Conservation (phyloP, 1,284 basidiomycete genomes). For the Mycena citricolor region DNA sequence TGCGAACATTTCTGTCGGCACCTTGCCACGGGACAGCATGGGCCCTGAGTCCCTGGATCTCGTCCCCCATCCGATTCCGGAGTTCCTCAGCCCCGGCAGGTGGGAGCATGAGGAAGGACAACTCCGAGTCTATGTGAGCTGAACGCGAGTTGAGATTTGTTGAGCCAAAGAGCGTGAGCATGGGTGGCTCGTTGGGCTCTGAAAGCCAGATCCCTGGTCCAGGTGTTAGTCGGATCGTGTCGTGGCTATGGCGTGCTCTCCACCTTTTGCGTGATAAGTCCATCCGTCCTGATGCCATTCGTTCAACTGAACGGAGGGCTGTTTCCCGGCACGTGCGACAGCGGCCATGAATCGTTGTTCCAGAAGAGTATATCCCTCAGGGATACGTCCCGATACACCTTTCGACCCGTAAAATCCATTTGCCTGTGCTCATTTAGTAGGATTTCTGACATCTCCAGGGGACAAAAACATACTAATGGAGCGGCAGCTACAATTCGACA, state of each 20-base stretch:
- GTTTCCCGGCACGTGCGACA: constrained; percentile 50
- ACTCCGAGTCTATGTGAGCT: constrained; percentile 88
- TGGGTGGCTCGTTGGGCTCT: constrained; percentile 52
- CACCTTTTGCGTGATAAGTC: constrained; percentile 99
- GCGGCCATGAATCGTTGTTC: constrained; percentile 83
- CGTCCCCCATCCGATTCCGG: constrained; percentile 40
- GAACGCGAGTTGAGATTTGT: constrained; percentile 95
- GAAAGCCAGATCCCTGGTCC: constrained; percentile 83
- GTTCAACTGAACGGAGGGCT: constrained; percentile 66
- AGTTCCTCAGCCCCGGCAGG: constrained; percentile 35
- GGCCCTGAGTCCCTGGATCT: constrained; percentile 31
- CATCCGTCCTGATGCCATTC: constrained; percentile 93
- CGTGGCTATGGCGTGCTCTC: constrained; percentile 6
- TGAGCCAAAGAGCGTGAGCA: constrained; percentile 89
- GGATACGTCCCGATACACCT: constrained; percentile 90
- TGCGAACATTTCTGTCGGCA: constrained; percentile 11
- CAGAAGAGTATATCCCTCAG: constrained; percentile 91
- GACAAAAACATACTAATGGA: constrained; percentile 62
- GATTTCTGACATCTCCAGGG: background rate
- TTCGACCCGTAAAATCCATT: constrained; percentile 94
- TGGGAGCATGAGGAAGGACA: constrained; percentile 85
- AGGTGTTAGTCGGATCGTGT: too few relatives aligned
- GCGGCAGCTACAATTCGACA: constrained; percentile 84
- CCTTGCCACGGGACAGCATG: constrained; percentile 18
- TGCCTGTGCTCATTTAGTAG: constrained; percentile 49